Evolutionary conservation across 306 rosid genomes (phyloP), one percentile per base, ranked within the genome.

Genomic region (Albizia julibrissin): DNA sequence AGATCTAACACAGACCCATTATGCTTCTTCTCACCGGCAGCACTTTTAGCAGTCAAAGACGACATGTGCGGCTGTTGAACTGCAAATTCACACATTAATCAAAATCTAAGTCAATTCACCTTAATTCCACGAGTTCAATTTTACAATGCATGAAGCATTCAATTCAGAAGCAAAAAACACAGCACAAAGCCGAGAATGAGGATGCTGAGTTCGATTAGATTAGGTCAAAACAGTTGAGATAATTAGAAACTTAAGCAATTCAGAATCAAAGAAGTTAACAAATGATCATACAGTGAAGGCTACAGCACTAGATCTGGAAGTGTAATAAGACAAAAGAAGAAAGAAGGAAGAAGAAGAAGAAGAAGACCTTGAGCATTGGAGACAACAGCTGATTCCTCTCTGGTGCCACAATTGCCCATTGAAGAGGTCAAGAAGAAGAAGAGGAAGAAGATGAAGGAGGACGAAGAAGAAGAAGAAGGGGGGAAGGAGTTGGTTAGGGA

Each of bases 391-490:
- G 98, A 89, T 88, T 96, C 99, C 82, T 93, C 98, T 84, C 99
- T 85, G 47, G 99, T 96, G 42, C 99, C 98, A 73, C 99, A 94
- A 84, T 96, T 96, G 29, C 99, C 99, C 99, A 96, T 96, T 86
- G 90, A 65, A 80, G 72, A 62, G 76, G 49, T 13, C 72, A 40
- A 34, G 79, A 27, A 72, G 79, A 68, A 78, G 29, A 8, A 2
- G 64, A 62, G n/a, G 56, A 47, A 27, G 70, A 72, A 19, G n/a
- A n/a, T n/a, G n/a, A n/a, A n/a, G n/a, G n/a, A n/a, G n/a, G n/a
- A n/a, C n/a, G n/a, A n/a, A n/a, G 79, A 42, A 70, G 79, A 56
- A 0, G 73, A 78, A 64, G 72, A 64, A 64, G 65, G 52, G 56
- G 16, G 6, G 80, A 37, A 81, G 76, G 21, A 31, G 80, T 64